Evolutionary conservation across 495 filamentous ascomycete species (phyloP).

Genomic region (Penicillium roqueforti): DNA sequence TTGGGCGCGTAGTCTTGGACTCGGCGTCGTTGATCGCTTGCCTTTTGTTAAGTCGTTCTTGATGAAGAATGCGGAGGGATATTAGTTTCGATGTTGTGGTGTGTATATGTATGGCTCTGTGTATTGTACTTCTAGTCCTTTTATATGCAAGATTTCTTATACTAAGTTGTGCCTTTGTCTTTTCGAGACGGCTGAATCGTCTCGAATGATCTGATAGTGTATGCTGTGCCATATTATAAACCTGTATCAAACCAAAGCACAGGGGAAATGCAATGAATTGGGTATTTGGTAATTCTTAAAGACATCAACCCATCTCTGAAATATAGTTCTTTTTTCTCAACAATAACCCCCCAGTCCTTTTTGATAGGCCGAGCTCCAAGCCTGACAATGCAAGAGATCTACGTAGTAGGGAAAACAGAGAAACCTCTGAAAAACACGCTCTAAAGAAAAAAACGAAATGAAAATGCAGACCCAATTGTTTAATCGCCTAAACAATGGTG

Average conservation of each 20-base stretch:
- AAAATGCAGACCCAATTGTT: slow-evolving; percentile 43
- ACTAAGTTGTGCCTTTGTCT: neutral
- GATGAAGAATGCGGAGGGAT: slow-evolving; percentile 84
- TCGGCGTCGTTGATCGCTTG: slow-evolving; percentile 73
- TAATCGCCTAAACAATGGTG: slow-evolving; percentile 14
- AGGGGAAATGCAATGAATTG: slow-evolving; percentile 13
- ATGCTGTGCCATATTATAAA: neutral
- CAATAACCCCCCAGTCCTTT: slow-evolving; percentile 4
- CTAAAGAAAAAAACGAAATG: slow-evolving; percentile 23
- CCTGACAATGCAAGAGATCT: slow-evolving; percentile 10
- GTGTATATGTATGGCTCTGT: slow-evolving; percentile 8
- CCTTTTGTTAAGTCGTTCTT: slow-evolving; percentile 76
- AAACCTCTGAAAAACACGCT: slow-evolving; percentile 10
- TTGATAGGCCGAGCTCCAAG: neutral
- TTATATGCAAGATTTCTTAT: slow-evolving; percentile 3
- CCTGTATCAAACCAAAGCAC: neutral
- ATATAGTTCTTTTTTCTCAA: neutral
- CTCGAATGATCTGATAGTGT: neutral
- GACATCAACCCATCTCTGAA: neutral
- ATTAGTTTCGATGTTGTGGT: slow-evolving; percentile 10
- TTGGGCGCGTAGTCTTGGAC: slow-evolving; percentile 67
- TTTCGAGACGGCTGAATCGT: neutral
- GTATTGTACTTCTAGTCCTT: slow-evolving; percentile 19
- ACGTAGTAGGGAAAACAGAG: slow-evolving; percentile 8
- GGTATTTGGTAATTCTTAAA: slow-evolving; percentile 14